These are phyloP conservation scores for Persicaria maculosa DNA, from an alignment of 148 eudicot species.

Conservation along the genomic window DNA sequence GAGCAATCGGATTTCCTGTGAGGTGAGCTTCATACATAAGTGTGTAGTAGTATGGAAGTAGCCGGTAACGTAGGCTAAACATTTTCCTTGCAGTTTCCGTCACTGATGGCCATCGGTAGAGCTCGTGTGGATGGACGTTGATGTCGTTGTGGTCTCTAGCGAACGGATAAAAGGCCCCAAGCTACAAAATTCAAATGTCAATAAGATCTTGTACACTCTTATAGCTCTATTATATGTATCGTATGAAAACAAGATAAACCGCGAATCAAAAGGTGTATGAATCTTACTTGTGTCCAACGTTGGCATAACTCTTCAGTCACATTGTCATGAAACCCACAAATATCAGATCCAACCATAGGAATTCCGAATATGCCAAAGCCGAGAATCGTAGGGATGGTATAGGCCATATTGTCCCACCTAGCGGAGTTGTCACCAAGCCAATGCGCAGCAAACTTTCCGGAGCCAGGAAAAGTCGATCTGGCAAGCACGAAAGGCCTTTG, in stretches of 20 bases:
- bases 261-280: neutral
- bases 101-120: conserved; percentile 47
- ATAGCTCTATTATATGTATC: no score
- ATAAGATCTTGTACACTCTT: neutral
- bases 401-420: conserved; percentile 35
- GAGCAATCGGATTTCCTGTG: conserved; percentile 43
- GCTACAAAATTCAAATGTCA: conserved; percentile 11
- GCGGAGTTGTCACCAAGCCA: conserved; percentile 60
- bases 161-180: conserved; percentile 59
- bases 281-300: conserved; percentile 44
- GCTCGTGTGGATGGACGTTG: conserved; percentile 30
- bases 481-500: conserved; percentile 43
- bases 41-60: conserved; percentile 47
- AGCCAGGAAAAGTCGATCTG: conserved; percentile 47
- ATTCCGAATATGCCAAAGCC: conserved; percentile 41
- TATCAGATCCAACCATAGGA: conserved; percentile 58
- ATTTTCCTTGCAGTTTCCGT: conserved; percentile 38
- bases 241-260: conserved; percentile 2
- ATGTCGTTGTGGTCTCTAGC: conserved; percentile 40
- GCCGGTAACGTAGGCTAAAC: conserved; percentile 42
- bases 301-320: conserved; percentile 49
- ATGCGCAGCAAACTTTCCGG: conserved; percentile 48
- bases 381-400: conserved; percentile 38
- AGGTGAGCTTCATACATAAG: conserved; percentile 48
- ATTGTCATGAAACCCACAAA: conserved; percentile 37